phyloP scores from a whole-genome alignment of 2,329 filamentous ascomycete genomes.

The Neofusicoccum cordaticola region DNA sequence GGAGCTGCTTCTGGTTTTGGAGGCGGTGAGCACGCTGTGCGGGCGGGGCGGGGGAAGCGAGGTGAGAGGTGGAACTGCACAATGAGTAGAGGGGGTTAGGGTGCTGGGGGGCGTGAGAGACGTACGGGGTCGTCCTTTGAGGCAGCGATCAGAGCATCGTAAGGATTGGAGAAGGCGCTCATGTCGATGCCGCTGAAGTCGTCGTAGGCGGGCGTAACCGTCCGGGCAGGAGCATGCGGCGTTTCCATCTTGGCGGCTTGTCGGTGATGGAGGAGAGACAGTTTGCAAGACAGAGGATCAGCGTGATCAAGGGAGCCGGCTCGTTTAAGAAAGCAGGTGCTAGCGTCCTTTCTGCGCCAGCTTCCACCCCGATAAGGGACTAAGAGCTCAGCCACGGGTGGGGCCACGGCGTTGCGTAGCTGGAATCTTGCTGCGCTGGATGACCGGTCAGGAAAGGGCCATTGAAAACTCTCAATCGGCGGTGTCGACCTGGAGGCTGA shows the following conservation, averaged over 20 bases:
- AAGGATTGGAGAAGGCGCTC: conserved; percentile 63
- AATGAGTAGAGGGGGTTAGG: no score
- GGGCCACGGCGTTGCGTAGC: neutral
- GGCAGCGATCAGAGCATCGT: conserved; percentile 67
- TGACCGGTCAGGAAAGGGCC: neutral
- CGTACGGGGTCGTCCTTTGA: conserved; percentile 67
- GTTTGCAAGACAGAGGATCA: neutral
- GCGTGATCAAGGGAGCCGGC: neutral
- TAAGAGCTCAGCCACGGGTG: neutral
- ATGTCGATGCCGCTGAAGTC: conserved; percentile 39
- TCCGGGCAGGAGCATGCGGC: conserved; percentile 1
- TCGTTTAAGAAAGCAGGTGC: no score
- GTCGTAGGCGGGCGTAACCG: conserved; percentile 21
- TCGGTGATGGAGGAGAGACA: neutral
- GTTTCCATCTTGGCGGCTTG: neutral
- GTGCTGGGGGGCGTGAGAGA: neutral
- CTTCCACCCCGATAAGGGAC: neutral
- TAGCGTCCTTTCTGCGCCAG: no score
- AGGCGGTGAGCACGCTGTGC: neutral
- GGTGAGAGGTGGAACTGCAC: neutral
- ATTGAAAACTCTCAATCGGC: neutral
- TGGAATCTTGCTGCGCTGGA: neutral
- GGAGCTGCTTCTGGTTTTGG: conserved; percentile 58
- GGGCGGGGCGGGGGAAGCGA: neutral
- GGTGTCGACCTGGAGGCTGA: neutral